Conservation (phyloP, 257 asterid genomes). For the Euphrasia confusa region DNA sequence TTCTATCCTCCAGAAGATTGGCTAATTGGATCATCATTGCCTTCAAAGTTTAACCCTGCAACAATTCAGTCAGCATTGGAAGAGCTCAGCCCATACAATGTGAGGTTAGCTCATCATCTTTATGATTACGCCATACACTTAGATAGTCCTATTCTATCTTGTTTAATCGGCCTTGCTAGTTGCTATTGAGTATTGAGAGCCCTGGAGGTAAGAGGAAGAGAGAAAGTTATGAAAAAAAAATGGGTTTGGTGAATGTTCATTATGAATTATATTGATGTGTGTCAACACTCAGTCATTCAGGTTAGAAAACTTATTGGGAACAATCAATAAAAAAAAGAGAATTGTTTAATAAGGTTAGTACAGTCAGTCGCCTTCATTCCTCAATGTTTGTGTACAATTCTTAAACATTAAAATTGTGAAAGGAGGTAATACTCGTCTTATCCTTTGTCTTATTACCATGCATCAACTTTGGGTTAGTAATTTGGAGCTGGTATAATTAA, state of each 20-base stretch:
- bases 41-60: constrained; percentile 58
- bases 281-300: no score
- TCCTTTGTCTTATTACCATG: background rate
- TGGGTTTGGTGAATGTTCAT: constrained; percentile 9
- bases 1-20: constrained; percentile 87
- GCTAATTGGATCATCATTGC: constrained; percentile 91
- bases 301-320: no score
- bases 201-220: background rate
- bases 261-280: background rate
- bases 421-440: no score
- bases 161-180: background rate
- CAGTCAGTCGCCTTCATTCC: no score
- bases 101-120: constrained; percentile 46
- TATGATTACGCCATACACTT: constrained; percentile 22
- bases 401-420: no score
- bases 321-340: no score
- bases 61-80: constrained; percentile 55
- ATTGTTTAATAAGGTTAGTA: no score
- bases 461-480: constrained; percentile 18
- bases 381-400: no score
- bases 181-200: no score
- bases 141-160: constrained; percentile 11
- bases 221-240: background rate
- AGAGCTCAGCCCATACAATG: constrained; percentile 69
- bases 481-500: constrained; percentile 13